Base-by-base conservation (phyloP, 2,329 filamentous ascomycete genomes). In the Verticillium zaregamsianum region DNA sequence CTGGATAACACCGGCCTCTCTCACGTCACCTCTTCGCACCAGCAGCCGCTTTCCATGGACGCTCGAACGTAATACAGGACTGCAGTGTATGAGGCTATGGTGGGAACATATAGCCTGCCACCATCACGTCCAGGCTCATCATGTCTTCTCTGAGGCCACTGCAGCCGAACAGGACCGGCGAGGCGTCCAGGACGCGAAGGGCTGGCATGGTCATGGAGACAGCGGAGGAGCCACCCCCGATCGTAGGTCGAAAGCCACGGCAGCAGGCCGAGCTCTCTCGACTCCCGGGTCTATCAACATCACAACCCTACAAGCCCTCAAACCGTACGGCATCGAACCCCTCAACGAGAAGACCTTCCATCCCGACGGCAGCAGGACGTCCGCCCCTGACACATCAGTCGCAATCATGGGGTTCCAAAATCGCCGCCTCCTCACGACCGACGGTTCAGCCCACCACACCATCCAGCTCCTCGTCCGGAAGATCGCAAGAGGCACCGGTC, bases 321-420 rank as follows among this genome's bases (percentile, higher is more conserved):
- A 77, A 72, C 66, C 74, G 72, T 59, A 73, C 77, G 64, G 75
- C 78, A 11, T 76, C 77, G 59, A 73, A 70, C 35, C 65, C 68
- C 17, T 66, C 72, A 12, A 45, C 69, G 14, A 70, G 73, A 55
- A 69, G 69, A 31, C 72, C 72, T 28, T 69, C 70, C 5, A 65
- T 68, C 14, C 64, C 65, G 20, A 61, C 64, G 45, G 68, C 66
- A 23, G 45, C 66, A n/a, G 67, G 68, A 54, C 74, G 73, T 52
- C 74, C 76, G n/a, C 72, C 73, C 23, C 67, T 80, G 5, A 75
- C 73, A 39, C 76, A 79, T 37, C 77, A 80, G 68, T 74, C 76
- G 11, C 80, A 77, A 62, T 76, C 78, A 65, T 78, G 76, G 74
- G 75, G 70, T 39, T 78, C 76, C 20, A 68, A 71, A 3, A 74